Conservation (phyloP, 352 stramenopile species). For the Phytophthora sp. region DNA sequence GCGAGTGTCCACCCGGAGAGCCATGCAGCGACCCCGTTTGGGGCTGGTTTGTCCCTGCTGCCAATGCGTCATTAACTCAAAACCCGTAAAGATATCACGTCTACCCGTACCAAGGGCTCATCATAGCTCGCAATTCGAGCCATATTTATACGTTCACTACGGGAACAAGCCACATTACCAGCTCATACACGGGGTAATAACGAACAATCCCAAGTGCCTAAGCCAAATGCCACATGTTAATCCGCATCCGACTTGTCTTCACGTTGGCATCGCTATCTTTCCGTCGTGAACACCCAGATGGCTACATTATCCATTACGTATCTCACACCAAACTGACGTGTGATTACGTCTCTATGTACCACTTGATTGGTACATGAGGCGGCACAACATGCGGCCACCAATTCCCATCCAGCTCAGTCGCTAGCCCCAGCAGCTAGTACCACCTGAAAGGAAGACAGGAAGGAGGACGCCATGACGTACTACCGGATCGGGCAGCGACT, state of each 20-base stretch:
- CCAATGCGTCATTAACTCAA: slow-evolving; percentile 27
- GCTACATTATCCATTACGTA: slow-evolving; percentile 4
- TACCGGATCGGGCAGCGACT: slow-evolving; percentile 70
- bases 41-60: slow-evolving; percentile 66
- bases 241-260: not conserved
- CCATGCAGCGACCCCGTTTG: slow-evolving; percentile 62
- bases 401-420: slow-evolving; percentile 18
- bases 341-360: slow-evolving; percentile 6
- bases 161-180: not conserved
- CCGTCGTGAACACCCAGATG: slow-evolving; percentile 26
- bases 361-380: slow-evolving; percentile 5
- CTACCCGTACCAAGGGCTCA: not conserved
- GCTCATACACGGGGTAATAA: no score
- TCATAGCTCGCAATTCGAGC: slow-evolving; percentile 10
- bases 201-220: no score
- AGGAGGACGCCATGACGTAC: slow-evolving; percentile 61
- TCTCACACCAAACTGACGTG: not conserved
- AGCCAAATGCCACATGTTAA: not conserved
- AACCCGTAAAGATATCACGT: slow-evolving; percentile 14
- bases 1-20: slow-evolving; percentile 36
- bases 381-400: slow-evolving; percentile 22
- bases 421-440: slow-evolving; percentile 14
- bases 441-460: slow-evolving; percentile 3
- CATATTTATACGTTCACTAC: slow-evolving; percentile 36
- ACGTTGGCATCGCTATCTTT: slow-evolving; percentile 17